phyloP scores from a whole-genome alignment of 2,329 filamentous ascomycete species.

The Daldinia sp. region DNA sequence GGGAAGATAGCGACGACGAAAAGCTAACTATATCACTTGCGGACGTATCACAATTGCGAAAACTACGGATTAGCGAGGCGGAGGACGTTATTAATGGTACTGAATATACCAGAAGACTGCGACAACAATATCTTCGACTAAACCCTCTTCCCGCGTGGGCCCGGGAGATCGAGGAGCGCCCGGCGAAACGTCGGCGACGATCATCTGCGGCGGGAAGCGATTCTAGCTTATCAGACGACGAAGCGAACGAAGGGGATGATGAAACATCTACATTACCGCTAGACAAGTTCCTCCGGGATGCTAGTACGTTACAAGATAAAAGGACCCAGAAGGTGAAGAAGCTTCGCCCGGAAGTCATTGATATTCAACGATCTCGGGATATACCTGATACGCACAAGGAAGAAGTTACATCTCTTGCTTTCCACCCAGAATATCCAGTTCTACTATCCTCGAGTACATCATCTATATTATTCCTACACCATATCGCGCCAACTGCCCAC shows the following conservation, averaged over 20 bases:
- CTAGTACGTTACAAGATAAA: slow-evolving; percentile 68
- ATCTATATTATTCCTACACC: slow-evolving; percentile 87
- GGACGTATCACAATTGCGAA: slow-evolving; percentile 76
- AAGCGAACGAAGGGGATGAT: slow-evolving; percentile 51
- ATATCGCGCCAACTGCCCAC: slow-evolving; percentile 78
- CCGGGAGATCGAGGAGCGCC: slow-evolving; percentile 58
- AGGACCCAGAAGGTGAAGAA: slow-evolving; percentile 69
- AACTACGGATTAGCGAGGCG: slow-evolving; percentile 79
- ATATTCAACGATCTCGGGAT: slow-evolving; percentile 89
- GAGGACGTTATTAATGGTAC: slow-evolving; percentile 88
- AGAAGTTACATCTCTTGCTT: slow-evolving; percentile 82
- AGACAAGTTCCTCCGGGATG: slow-evolving; percentile 79
- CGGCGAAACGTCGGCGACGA: slow-evolving; percentile 58
- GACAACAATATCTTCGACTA: slow-evolving; percentile 74
- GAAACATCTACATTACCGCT: slow-evolving; percentile 77
- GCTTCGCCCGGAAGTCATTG: slow-evolving; percentile 84
- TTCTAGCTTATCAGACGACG: slow-evolving; percentile 42
- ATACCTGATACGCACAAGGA: slow-evolving; percentile 81
- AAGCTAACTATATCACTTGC: slow-evolving; percentile 84
- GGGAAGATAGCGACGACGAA: slow-evolving; percentile 97
- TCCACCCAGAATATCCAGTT: slow-evolving; percentile 89
- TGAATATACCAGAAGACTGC: slow-evolving; percentile 83
- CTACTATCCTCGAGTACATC: slow-evolving; percentile 89
- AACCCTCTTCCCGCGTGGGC: slow-evolving; percentile 71
- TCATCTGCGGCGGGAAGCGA: slow-evolving; percentile 58